A percentile compares a stretch with the other conserved stretches of the same genome.
Conservation (phyloP, 108 stramenopile species). For the Nitzschia inconspicua region DNA sequence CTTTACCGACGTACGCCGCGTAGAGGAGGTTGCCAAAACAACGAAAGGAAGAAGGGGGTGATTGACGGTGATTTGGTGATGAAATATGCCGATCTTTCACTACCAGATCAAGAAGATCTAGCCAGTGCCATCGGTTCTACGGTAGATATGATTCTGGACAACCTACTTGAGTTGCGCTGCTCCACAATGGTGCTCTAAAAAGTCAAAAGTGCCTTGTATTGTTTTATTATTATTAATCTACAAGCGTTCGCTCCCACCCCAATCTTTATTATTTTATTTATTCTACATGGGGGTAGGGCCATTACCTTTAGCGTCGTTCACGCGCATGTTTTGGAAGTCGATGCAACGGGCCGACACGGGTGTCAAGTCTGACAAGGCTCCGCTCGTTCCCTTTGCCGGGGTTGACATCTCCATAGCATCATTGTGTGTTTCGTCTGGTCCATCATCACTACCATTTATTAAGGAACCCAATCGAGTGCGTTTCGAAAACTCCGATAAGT, state of each 20-base stretch:
- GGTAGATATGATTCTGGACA: slow-evolving; percentile 87
- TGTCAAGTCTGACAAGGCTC: slow-evolving; percentile 19
- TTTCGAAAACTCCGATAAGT: slow-evolving; percentile 17
- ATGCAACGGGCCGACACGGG: slow-evolving; percentile 42
- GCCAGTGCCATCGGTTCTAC: slow-evolving; percentile 94
- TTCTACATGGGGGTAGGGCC: not conserved
- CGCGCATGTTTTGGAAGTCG: slow-evolving; percentile 36
- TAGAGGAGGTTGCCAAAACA: slow-evolving; percentile 74
- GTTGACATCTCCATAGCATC: slow-evolving; percentile 6
- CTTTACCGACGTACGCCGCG: slow-evolving; percentile 73
- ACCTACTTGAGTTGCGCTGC: slow-evolving; percentile 80
- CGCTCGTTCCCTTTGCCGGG: slow-evolving; percentile 8
- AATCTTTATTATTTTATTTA: not conserved
- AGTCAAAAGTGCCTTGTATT: not conserved
- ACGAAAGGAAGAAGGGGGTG: slow-evolving; percentile 86
- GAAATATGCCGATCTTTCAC: slow-evolving; percentile 71
- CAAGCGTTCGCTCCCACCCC: not conserved
- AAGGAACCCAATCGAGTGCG: slow-evolving; percentile 28
- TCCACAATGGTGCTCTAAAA: slow-evolving; percentile 40
- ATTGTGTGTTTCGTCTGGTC: not conserved
- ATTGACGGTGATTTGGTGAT: slow-evolving; percentile 90
- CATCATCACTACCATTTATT: slow-evolving; percentile 2
- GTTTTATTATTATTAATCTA: not conserved
- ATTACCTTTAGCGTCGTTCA: slow-evolving; percentile 9
- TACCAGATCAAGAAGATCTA: slow-evolving; percentile 88